Base-by-base conservation (phyloP, 176 grass and related monocot genomes). In the Oropetium thomaeum region DNA sequence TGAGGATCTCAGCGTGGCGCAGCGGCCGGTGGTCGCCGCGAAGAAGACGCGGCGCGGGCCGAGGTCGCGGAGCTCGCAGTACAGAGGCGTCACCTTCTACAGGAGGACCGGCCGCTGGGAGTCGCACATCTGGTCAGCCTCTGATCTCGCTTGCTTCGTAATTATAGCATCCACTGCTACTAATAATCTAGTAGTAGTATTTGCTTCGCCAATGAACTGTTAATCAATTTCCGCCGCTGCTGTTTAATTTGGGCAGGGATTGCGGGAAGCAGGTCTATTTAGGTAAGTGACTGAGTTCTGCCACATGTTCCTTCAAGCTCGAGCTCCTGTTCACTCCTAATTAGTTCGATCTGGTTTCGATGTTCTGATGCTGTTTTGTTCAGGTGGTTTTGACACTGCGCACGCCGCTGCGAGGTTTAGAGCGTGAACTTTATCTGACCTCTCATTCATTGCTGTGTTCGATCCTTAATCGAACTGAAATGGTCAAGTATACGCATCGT, bases 41-140 rank as follows among this genome's bases (percentile, higher is more conserved):
- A 98, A 99, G 96, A 99, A 99, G 82, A 90, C 86, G 49, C 71
- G 96, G 25, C 86, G 96, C 0, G 96, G 96, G 40, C 96, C 96
- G 14, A 84, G 96, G 84, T 99, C 96, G 13, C 85, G 96, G 5
- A 99, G 91, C 80, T 99, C 96, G 67, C 96, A 99, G 79, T 99
- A 99, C 73, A 67, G 96, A 37, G 96, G 96, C 61, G 96, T 99
- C 76, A 99, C 96, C 70, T 99, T 95, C 91, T 99, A 99, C 80
- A 41, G 96, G 72, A 77, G 96, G 67, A 99, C 96, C 12, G 96
- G 96, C 8, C 86, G 96, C 31, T 99, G 96, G 96, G 96, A 99
- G 74, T 99, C 96, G 26, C 96, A 99, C 74, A 99, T 99, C 62
- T 99, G 96, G 96, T 99, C 33, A 64, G 67, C 49, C 43, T 69